Evolutionary conservation across 768 basidiomycete genomes (phyloP), one percentile per base, ranked within the genome.

Genomic region (Saitozyma sp.): DNA sequence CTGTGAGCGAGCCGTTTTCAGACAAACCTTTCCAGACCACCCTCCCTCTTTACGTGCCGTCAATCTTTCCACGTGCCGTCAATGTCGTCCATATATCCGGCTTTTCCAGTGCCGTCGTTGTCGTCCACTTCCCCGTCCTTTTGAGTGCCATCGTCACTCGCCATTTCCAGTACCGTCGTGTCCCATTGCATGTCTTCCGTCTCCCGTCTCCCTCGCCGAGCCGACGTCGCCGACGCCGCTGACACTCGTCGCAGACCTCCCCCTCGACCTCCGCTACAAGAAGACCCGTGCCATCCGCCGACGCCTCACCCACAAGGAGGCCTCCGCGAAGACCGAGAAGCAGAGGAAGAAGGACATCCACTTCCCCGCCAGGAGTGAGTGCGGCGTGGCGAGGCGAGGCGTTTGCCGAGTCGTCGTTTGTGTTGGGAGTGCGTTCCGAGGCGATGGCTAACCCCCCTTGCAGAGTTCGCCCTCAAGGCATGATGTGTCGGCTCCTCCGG

Each of bases 211-310:
- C n/a, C n/a, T n/a, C n/a, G n/a, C 29, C 29, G 29, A 29, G 29
- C 29, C 11, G 45, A 46, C 45, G n/a, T n/a, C 45, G 13, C 45
- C 45, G 11, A 46, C n/a, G 13, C 3, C 13, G 43, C 38, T 46
- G 9, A 10, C 43, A 19, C 54, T 62, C 11, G 40, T 43, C 40
- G 46, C 67, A 80, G 79, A 90, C 83, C 84, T 91, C 69, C 96
- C 96, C 67, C 92, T 98, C 70, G 96, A 99, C 85, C 89, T 99
- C 79, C 91, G 96, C 70, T 81, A 87, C 69, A 99, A 98, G 89
- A 94, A 89, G 88, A 99, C 96, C 66, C 89, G 96, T 73, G 96
- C 96, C 48, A 97, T 99, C 85, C 87, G 96, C 80, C 86, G 94
- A 83, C 87, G 92, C 80, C 82, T 99, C 83, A 92, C 92, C 72